phyloP scores from a whole-genome alignment of 1,284 basidiomycete species.

The Anthracocystis panici-leucophaei region DNA sequence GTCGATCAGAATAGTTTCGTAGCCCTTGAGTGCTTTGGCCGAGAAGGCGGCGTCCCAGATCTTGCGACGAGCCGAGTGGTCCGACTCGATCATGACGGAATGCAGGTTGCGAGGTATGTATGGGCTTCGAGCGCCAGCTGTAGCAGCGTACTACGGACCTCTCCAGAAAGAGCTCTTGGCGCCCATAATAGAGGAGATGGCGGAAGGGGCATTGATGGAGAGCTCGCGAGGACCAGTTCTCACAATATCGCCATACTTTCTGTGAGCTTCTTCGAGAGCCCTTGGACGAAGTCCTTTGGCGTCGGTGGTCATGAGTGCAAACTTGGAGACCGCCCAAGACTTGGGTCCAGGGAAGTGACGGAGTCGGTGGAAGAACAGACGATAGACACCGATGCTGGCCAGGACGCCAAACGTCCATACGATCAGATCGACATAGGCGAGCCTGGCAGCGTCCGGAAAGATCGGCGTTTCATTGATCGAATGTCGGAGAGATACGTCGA shows the following conservation, averaged over 20 bases:
- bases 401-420: constrained; percentile 11
- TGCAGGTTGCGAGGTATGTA: constrained; percentile 35
- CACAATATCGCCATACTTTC: constrained; percentile 46
- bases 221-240: constrained; percentile 46
- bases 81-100: constrained; percentile 20
- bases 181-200: constrained; percentile 36
- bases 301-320: constrained; percentile 30
- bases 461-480: constrained; percentile 6
- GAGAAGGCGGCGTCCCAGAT: constrained; percentile 49
- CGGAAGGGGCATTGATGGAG: constrained; percentile 37
- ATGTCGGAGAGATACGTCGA: constrained; percentile 16
- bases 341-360: constrained; percentile 38
- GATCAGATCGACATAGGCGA: constrained; percentile 11
- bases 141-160: constrained; percentile 42
- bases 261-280: constrained; percentile 27
- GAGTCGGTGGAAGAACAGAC: constrained; percentile 44
- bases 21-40: constrained; percentile 49
- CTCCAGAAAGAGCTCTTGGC: constrained; percentile 27
- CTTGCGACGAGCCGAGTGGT: constrained; percentile 35
- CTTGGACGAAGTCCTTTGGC: constrained; percentile 23
- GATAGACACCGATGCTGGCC: constrained; percentile 37
- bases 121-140: constrained; percentile 18
- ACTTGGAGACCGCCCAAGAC: constrained; percentile 33
- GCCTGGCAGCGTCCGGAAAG: constrained; percentile 6
- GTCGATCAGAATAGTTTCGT: constrained; percentile 38